These are phyloP conservation scores for Leucocoprinus leucothites DNA, from an alignment of 768 basidiomycete genomes.

Conservation along the genomic window DNA sequence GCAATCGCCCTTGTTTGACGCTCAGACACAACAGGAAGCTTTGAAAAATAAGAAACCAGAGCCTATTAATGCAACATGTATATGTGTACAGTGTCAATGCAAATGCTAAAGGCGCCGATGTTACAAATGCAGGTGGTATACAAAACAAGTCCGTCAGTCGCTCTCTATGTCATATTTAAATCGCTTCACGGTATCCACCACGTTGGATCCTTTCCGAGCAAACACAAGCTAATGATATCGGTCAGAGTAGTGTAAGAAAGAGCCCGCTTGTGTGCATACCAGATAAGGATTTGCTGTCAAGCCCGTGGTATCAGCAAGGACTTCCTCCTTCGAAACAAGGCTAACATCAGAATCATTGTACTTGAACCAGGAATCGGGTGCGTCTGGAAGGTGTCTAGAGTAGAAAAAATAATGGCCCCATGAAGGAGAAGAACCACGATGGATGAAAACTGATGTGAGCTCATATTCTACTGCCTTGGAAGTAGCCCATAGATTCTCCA, in stretches of 20 bases:
- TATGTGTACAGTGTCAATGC: slow-evolving; percentile 1
- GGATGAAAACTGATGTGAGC: slow-evolving; percentile 92
- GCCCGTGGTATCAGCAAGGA: slow-evolving; percentile 87
- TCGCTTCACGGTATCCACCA: slow-evolving; percentile 80
- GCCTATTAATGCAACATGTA: neutral
- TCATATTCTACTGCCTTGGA: slow-evolving; percentile 74
- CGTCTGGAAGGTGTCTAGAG: slow-evolving; percentile 78
- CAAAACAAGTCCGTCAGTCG: slow-evolving; percentile 4
- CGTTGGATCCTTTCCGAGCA: slow-evolving; percentile 72
- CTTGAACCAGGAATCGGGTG: slow-evolving; percentile 89
- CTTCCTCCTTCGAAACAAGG: slow-evolving; percentile 74
- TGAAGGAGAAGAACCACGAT: slow-evolving; percentile 83
- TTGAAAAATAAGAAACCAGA: neutral
- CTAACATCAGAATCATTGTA: slow-evolving; percentile 92
- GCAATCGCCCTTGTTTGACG: too few species aligned
- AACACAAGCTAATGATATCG: slow-evolving; percentile 64
- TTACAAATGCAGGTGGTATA: slow-evolving; percentile 13
- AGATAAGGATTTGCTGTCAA: slow-evolving; percentile 89
- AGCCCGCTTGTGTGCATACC: slow-evolving; percentile 38
- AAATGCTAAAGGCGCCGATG: neutral
- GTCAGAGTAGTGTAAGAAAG: neutral
- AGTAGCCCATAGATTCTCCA: slow-evolving; percentile 76
- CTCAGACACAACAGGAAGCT: neutral
- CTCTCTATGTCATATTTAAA: slow-evolving; percentile 35
- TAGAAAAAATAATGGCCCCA: slow-evolving; percentile 98